phyloP scores from a whole-genome alignment of 2,329 filamentous ascomycete species.

The Pseudocercospora pini-densiflorae region DNA sequence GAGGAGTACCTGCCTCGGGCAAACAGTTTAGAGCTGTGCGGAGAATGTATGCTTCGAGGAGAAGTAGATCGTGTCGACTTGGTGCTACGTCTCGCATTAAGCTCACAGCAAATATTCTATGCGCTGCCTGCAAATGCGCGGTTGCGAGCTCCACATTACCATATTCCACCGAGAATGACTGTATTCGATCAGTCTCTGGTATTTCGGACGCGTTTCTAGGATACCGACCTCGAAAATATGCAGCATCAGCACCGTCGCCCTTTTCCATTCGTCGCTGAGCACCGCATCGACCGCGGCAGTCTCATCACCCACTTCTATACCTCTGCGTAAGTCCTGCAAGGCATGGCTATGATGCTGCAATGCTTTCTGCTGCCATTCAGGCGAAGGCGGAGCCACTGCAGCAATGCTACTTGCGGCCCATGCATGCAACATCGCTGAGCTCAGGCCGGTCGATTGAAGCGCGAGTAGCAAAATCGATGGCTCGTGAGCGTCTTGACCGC shows the following conservation, averaged over 20 bases:
- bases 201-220: neutral
- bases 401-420: constrained; percentile 23
- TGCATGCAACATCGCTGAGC: constrained; percentile 27
- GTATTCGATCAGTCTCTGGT: no score
- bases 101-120: constrained; percentile 9
- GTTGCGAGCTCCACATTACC: neutral
- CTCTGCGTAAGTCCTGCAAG: constrained; percentile 14
- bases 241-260: constrained; percentile 26
- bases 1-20: constrained; percentile 19
- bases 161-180: no score
- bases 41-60: constrained; percentile 31
- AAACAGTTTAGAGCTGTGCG: constrained; percentile 26
- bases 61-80: constrained; percentile 19
- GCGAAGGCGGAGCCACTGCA: constrained; percentile 14
- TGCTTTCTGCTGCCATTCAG: constrained; percentile 16
- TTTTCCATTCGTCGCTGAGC: constrained; percentile 9
- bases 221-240: constrained; percentile 26
- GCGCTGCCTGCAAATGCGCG: constrained; percentile 2
- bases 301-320: neutral
- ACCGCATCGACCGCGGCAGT: neutral
- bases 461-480: constrained; percentile 19
- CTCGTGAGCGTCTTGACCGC: constrained; percentile 18
- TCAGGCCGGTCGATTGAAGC: constrained; percentile 17
- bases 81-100: constrained; percentile 2
- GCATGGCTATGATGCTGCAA: constrained; percentile 28